Evolutionary conservation across 2,329 filamentous ascomycete species (phyloP).

Genomic region (Colletotrichum sp.): DNA sequence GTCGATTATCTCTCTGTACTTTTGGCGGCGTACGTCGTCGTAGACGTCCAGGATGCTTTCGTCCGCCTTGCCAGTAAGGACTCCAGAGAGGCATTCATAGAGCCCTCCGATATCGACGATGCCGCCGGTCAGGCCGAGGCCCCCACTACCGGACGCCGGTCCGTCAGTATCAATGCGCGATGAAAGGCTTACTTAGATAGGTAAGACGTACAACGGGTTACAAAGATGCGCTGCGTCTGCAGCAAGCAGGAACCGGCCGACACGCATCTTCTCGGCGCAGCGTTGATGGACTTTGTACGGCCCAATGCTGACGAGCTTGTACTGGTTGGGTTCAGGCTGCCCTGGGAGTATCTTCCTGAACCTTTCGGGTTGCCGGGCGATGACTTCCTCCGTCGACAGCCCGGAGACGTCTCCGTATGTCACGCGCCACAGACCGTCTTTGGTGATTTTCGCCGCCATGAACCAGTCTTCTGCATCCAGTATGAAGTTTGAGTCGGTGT

Average conservation of each 20-base stretch:
- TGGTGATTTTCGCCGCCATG: slow-evolving; percentile 64
- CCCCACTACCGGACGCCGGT: slow-evolving; percentile 40
- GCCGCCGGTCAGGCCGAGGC: slow-evolving; percentile 67
- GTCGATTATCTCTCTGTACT: slow-evolving; percentile 47
- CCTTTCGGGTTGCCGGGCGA: slow-evolving; percentile 56
- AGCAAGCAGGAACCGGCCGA: slow-evolving; percentile 60
- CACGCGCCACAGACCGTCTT: slow-evolving; percentile 65
- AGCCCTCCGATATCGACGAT: slow-evolving; percentile 67
- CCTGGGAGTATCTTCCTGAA: slow-evolving; percentile 64
- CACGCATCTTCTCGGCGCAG: slow-evolving; percentile 59
- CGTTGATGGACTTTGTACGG: slow-evolving; percentile 68
- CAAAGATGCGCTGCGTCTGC: slow-evolving; percentile 66
- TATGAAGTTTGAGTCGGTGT: slow-evolving; percentile 63
- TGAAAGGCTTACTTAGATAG: neutral
- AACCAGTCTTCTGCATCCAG: slow-evolving; percentile 64
- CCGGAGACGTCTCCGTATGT: slow-evolving; percentile 64
- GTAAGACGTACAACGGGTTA: slow-evolving; percentile 43
- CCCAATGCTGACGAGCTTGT: slow-evolving; percentile 60
- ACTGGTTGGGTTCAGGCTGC: slow-evolving; percentile 61
- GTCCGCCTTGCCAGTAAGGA: slow-evolving; percentile 45
- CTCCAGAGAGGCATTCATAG: slow-evolving; percentile 59
- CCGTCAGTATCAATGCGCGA: neutral
- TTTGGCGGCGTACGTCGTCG: slow-evolving; percentile 47
- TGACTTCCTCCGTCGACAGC: slow-evolving; percentile 57
- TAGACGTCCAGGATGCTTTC: slow-evolving; percentile 48